Conservation (phyloP, 1,139 yeast genomes). For the Torulaspora globosa region DNA sequence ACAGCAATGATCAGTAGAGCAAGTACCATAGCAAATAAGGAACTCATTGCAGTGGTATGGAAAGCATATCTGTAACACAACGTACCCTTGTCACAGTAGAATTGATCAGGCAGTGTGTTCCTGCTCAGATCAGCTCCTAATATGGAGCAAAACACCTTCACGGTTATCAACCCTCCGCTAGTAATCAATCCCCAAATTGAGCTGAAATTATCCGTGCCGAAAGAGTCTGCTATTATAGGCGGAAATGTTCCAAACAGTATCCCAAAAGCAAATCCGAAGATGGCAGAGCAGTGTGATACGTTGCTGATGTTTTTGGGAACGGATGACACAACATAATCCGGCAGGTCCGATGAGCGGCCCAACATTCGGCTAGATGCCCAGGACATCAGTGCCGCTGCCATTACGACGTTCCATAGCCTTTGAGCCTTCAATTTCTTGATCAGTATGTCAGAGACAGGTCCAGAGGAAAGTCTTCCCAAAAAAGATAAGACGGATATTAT, state of each 20-base stretch:
- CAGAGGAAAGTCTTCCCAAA: conserved; percentile 63
- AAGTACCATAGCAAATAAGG: conserved; percentile 18
- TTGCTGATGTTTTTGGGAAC: conserved; percentile 36
- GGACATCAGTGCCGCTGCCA: conserved; percentile 48
- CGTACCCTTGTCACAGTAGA: conserved; percentile 26
- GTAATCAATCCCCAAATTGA: conserved; percentile 78
- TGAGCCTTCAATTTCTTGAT: conserved; percentile 51
- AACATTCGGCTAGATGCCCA: conserved; percentile 43
- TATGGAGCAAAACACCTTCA: conserved; percentile 39
- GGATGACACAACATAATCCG: neutral
- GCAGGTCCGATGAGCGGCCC: neutral
- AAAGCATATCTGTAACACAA: conserved; percentile 33
- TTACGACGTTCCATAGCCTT: conserved; percentile 62
- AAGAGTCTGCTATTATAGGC: conserved; percentile 69
- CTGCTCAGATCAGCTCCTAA: conserved; percentile 44
- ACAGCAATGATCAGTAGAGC: conserved; percentile 15
- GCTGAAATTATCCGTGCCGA: conserved; percentile 68
- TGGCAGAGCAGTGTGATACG: conserved; percentile 51
- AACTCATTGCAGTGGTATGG: conserved; percentile 18
- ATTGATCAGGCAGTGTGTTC: conserved; percentile 20
- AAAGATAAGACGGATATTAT: conserved; percentile 64
- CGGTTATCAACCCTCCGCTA: conserved; percentile 47
- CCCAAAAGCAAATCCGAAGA: conserved; percentile 77
- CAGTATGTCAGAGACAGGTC: conserved; percentile 61
- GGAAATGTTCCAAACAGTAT: conserved; percentile 77